Evolutionary conservation across 805 yeast species (phyloP).

Genomic region (Tetrapisispora taiwanensis): DNA sequence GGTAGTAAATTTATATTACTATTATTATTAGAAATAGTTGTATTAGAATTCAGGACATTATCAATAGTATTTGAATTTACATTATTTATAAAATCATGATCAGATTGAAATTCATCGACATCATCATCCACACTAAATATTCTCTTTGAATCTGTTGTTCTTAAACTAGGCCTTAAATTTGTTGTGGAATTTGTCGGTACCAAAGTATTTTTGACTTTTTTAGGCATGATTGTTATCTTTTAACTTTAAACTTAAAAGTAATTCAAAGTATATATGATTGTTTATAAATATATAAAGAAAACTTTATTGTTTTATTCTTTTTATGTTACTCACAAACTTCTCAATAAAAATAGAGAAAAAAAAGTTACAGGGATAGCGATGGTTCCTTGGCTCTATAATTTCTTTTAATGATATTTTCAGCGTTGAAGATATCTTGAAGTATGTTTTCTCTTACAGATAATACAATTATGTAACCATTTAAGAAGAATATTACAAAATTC

Average conservation of each 20-base stretch:
- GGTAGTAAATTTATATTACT: neutral
- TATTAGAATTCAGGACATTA: neutral
- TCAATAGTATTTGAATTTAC: neutral
- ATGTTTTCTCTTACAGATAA: too few relatives aligned
- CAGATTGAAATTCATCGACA: constrained; percentile 58
- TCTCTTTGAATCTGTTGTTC: constrained; percentile 11
- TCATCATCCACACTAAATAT: constrained; percentile 78
- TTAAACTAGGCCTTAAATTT: neutral
- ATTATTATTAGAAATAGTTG: neutral
- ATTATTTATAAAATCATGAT: constrained; percentile 12
- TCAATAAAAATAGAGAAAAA: too few relatives aligned
- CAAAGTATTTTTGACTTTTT: neutral
- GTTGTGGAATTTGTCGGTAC: neutral
- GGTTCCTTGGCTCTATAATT: too few relatives aligned
- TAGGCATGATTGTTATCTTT: neutral
- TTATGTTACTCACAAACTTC: too few relatives aligned
- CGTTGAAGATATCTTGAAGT: too few relatives aligned
- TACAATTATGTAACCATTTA: too few relatives aligned
- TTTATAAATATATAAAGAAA: neutral
- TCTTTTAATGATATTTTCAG: too few relatives aligned
- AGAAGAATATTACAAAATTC: too few relatives aligned
- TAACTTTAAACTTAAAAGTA: too few relatives aligned
- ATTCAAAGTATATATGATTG: neutral
- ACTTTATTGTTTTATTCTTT: too few relatives aligned
- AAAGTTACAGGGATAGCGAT: too few relatives aligned